Conservation (phyloP, 805 yeast genomes). For the Lipomyces mesembrius region DNA sequence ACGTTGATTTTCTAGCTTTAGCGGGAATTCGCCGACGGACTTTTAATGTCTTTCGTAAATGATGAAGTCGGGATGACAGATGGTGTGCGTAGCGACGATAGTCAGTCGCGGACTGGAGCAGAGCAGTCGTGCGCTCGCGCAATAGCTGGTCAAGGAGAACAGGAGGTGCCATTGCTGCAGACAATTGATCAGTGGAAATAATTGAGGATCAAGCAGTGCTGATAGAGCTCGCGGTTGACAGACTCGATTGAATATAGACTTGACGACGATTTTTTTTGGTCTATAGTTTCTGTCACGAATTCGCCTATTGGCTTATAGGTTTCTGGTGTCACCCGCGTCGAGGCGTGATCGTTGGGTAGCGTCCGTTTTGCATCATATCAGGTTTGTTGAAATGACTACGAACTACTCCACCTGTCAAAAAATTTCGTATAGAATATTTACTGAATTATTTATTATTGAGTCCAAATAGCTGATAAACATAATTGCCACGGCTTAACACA, state of each 20-base stretch:
- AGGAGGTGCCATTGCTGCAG: conserved; percentile 26
- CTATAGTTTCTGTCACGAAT: too few relatives aligned
- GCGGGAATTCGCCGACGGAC: conserved; percentile 67
- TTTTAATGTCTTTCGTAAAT: conserved; percentile 65
- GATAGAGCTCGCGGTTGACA: background rate
- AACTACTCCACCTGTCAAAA: too few relatives aligned
- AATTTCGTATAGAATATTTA: too few relatives aligned
- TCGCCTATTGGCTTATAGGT: background rate
- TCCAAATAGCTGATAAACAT: too few relatives aligned
- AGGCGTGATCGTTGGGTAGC: background rate
- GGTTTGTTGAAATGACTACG: too few relatives aligned
- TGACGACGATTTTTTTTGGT: too few relatives aligned
- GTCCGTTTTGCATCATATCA: too few relatives aligned
- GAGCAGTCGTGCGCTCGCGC: conserved; percentile 61
- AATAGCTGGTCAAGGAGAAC: conserved; percentile 35
- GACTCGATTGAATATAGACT: background rate
- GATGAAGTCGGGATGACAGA: conserved; percentile 62
- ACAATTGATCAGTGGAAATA: background rate
- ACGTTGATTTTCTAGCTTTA: conserved; percentile 54
- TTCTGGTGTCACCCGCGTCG: background rate
- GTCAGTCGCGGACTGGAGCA: conserved; percentile 70
- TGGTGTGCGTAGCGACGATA: conserved; percentile 69
- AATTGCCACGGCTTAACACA: too few relatives aligned
- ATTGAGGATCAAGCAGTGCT: background rate
- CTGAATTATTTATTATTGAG: too few relatives aligned